These are phyloP conservation scores for Andrographis paniculata DNA, from an alignment of 305 asterid species.

Conservation along the genomic window DNA sequence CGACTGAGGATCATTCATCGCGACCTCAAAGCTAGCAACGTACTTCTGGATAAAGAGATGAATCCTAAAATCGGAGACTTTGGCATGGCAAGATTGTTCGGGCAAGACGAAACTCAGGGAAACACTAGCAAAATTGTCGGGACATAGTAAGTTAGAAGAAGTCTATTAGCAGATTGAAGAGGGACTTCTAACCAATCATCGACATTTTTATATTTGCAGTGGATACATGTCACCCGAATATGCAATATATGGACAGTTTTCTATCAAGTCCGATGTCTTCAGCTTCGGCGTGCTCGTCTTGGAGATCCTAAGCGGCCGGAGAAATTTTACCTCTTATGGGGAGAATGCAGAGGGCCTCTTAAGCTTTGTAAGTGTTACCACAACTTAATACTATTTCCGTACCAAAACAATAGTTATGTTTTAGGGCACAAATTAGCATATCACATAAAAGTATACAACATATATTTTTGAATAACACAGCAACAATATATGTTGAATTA, in stretches of 20 bases:
- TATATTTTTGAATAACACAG: too few species aligned
- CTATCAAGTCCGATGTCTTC: conserved; percentile 33
- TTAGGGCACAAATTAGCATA: too few species aligned
- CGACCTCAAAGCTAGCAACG: too few species aligned
- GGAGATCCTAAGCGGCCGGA: conserved; percentile 31
- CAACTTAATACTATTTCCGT: not conserved
- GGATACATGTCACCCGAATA: too few species aligned
- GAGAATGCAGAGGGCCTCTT: conserved; percentile 16
- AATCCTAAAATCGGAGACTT: too few species aligned
- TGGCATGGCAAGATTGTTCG: too few species aligned
- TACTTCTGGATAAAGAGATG: too few species aligned
- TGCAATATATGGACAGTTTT: conserved; percentile 28
- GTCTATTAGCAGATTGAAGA: too few species aligned
- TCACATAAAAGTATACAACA: too few species aligned
- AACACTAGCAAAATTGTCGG: conserved; percentile 29
- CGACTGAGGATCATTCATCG: conserved; percentile 31
- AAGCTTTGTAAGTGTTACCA: conserved; percentile 24
- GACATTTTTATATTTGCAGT: too few species aligned
- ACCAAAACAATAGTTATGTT: too few species aligned
- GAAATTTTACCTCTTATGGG: conserved; percentile 12
- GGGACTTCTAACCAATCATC: not conserved
- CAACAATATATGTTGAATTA: too few species aligned
- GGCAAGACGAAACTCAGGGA: conserved; percentile 29
- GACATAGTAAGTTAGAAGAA: conserved; percentile 45
- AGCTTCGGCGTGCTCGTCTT: conserved; percentile 34